These are phyloP conservation scores for Symbiodinium natans DNA, from an alignment of 73 alveolate genomes.

Conservation along the genomic window DNA sequence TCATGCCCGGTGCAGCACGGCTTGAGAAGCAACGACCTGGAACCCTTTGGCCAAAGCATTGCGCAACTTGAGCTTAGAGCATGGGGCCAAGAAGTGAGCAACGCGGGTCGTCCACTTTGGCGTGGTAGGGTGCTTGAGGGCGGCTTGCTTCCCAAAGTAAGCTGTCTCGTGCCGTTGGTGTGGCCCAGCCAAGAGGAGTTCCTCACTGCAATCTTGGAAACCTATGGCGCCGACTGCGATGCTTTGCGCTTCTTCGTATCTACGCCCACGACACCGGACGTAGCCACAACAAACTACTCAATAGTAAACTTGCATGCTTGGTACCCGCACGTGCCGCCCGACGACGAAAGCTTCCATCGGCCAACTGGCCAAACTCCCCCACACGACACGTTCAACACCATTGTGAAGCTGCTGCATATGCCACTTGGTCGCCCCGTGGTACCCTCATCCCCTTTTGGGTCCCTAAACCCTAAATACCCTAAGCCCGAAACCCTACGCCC, in stretches of 20 bases:
- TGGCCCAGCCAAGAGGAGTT: conserved; percentile 58
- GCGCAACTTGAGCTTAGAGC: background rate
- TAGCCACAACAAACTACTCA: background rate
- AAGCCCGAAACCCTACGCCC: too few species aligned
- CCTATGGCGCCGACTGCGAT: conserved; percentile 64
- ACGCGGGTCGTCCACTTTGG: conserved; percentile 23
- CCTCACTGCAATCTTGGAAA: conserved; percentile 33
- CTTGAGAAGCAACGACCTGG: background rate
- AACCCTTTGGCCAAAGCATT: background rate
- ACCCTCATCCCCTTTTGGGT: too few species aligned
- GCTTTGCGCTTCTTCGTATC: conserved; percentile 49
- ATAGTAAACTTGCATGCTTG: conserved; percentile 23
- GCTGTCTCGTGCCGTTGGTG: conserved; percentile 71
- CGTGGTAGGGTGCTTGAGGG: background rate
- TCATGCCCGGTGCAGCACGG: background rate
- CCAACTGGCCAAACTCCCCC: conserved; percentile 16
- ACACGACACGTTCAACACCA: conserved; percentile 80
- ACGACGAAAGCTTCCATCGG: conserved; percentile 50
- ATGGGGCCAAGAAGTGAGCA: conserved; percentile 25
- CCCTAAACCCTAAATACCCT: too few species aligned
- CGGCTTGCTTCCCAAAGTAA: background rate
- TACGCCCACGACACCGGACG: background rate
- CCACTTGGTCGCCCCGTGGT: too few species aligned
- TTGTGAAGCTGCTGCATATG: conserved; percentile 28
- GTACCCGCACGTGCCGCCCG: conserved; percentile 78